Evolutionary conservation across 2,329 filamentous ascomycete species (phyloP).

Genomic region (Aspergillus novoparasiticus): DNA sequence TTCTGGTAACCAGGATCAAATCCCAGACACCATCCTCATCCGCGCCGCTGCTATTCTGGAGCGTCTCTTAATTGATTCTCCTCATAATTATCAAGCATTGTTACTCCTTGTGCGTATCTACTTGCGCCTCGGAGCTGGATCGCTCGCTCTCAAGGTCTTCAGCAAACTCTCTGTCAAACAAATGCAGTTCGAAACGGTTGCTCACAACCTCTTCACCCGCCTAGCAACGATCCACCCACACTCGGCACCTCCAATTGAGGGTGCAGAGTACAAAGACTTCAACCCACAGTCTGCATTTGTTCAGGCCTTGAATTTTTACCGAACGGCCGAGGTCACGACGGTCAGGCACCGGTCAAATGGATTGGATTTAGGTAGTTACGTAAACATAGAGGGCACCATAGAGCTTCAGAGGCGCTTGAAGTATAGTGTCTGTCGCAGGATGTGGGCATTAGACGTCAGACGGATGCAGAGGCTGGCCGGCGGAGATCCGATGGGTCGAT

Average conservation of each 20-base stretch:
- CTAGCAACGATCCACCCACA: constrained; percentile 51
- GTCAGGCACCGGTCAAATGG: constrained; percentile 40
- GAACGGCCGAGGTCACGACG: constrained; percentile 41
- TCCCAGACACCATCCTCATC: constrained; percentile 36
- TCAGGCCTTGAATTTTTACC: constrained; percentile 45
- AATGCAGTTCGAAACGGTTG: constrained; percentile 51
- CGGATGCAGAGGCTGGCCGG: constrained; percentile 44
- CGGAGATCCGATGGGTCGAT: constrained; percentile 37
- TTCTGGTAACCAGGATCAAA: constrained; percentile 20
- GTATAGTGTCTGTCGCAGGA: constrained; percentile 43
- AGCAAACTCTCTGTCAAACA: constrained; percentile 51
- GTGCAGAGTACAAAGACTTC: constrained; percentile 44
- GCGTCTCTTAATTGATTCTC: constrained; percentile 43
- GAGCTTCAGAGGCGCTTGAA: constrained; percentile 42
- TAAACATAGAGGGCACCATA: constrained; percentile 47
- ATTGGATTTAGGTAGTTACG: constrained; percentile 46
- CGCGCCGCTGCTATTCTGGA: constrained; percentile 44
- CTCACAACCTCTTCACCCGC: constrained; percentile 51
- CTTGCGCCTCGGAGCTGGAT: constrained; percentile 47
- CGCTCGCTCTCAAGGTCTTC: constrained; percentile 50
- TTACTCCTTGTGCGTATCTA: constrained; percentile 49
- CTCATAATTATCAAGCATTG: constrained; percentile 50
- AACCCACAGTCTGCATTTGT: constrained; percentile 45
- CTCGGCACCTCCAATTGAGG: constrained; percentile 42
- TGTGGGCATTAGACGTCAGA: constrained; percentile 47